These are phyloP conservation scores for Myxozyma neglecta DNA, from an alignment of 805 yeast genomes.

Conservation along the genomic window DNA sequence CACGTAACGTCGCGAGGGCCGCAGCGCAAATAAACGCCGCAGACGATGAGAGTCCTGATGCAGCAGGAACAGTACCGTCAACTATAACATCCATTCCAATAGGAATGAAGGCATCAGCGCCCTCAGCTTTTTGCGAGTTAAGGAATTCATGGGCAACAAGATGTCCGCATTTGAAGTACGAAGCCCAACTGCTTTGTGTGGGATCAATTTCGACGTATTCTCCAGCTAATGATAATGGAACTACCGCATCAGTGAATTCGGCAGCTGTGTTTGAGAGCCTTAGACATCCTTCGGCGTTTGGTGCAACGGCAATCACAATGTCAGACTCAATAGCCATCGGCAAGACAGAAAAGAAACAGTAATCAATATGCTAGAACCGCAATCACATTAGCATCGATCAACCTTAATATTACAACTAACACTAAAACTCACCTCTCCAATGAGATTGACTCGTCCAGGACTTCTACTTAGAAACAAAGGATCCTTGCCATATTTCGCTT, in stretches of 20 bases:
- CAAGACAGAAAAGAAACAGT: slow-evolving; percentile 62
- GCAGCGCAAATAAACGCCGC: slow-evolving; percentile 72
- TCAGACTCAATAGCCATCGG: slow-evolving; percentile 76
- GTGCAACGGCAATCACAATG: slow-evolving; percentile 54
- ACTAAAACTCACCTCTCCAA: slow-evolving; percentile 52
- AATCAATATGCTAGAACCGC: slow-evolving; percentile 56
- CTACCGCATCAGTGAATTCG: slow-evolving; percentile 30
- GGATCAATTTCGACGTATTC: slow-evolving; percentile 49
- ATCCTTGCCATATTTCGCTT: background rate
- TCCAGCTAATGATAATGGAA: slow-evolving; percentile 25
- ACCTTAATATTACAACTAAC: background rate
- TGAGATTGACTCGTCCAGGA: slow-evolving; percentile 75
- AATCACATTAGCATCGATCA: background rate
- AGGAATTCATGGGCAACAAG: slow-evolving; percentile 44
- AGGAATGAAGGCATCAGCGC: background rate
- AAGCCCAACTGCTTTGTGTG: slow-evolving; percentile 56
- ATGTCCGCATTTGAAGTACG: slow-evolving; percentile 64
- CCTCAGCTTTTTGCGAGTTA: slow-evolving; percentile 35
- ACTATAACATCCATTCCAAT: slow-evolving; percentile 48
- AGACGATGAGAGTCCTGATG: slow-evolving; percentile 68
- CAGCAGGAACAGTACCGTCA: slow-evolving; percentile 69
- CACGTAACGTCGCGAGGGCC: slow-evolving; percentile 56
- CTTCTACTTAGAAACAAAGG: slow-evolving; percentile 52
- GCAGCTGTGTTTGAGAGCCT: slow-evolving; percentile 42
- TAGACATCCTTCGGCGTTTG: slow-evolving; percentile 31